Evolutionary conservation across 2,329 filamentous ascomycete species (phyloP), one percentile per base, ranked within the genome.

Genomic region (Cladorrhinum sp.): DNA sequence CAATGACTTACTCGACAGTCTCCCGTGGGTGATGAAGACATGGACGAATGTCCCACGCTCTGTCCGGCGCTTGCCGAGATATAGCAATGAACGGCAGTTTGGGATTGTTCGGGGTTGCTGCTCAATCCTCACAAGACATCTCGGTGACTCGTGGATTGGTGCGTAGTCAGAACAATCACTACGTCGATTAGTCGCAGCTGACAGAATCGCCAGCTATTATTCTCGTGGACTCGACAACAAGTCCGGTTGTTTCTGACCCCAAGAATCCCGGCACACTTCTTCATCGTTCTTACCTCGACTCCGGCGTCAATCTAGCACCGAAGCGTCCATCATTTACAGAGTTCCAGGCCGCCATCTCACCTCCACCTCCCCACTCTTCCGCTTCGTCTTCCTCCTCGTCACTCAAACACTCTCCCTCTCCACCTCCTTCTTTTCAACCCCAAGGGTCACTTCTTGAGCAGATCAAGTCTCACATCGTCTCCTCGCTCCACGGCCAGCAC

Each of bases 31-130:
- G n/a, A 20, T 63, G n/a, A 60, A 60, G 27, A 51, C 61, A 25
- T 45, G 53, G 22, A 50, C 58, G 8, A 60, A 60, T 45, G 23
- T 58, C 27, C 55, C 61, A 7, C 61, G 58, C 12, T 58, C 45
- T 32, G 51, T 63, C 20, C 50, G 61, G 23, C 58, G 45, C 8
- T 24, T 63, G 10, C 61, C 61, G 3, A 8, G 54, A 45, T 23
- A 29, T 58, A 18, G 50, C 27, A 18, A 4, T 5, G 61, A 50
- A 20, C 58, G 50, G 38, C 58, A 63, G 54, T 45, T 63, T 27
- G 61, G 50, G 50, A 25, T 63, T 48, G 58, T 58, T 27, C 58
- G 61, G 27, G 55, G 32, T 20, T 60, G 58, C 27, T 60, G 58
- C 53, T 63, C 55, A 20, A 48, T 58, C 48, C 27, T 58, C 12